phyloP scores from a whole-genome alignment of 495 filamentous ascomycete species.

The Achaetomiella virescens region DNA sequence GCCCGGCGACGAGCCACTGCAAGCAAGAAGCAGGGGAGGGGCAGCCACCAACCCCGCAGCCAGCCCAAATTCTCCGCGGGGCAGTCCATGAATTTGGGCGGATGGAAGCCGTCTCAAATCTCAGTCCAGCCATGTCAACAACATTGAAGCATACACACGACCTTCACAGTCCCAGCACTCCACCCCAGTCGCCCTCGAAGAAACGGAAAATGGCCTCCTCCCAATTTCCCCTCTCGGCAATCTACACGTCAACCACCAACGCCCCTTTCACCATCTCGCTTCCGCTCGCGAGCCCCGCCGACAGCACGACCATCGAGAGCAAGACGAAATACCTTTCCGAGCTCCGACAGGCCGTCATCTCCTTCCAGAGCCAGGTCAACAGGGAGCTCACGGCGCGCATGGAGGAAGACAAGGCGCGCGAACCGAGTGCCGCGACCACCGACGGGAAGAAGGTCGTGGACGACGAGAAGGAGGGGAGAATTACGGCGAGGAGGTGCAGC shows the following conservation, averaged over 20 bases:
- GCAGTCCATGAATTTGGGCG: not conserved
- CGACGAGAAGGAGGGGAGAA: conserved; percentile 76
- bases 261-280: conserved; percentile 38
- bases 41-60: conserved; percentile 11
- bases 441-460: conserved; percentile 59
- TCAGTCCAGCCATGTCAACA: not conserved
- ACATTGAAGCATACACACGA: not conserved
- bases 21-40: not conserved
- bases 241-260: conserved; percentile 54
- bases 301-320: conserved; percentile 34
- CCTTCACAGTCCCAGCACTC: not conserved
- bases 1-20: not conserved
- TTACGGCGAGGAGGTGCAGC: conserved; percentile 74
- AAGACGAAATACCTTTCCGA: conserved; percentile 62
- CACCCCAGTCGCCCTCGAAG: not conserved
- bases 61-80: conserved; percentile 3
- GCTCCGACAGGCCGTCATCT: conserved; percentile 54
- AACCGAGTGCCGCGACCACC: conserved; percentile 14
- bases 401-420: conserved; percentile 71
- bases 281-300: conserved; percentile 33
- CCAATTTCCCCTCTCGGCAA: conserved; percentile 33
- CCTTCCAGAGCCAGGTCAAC: conserved; percentile 72
- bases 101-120: not conserved
- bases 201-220: conserved; percentile 15
- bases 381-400: conserved; percentile 76